Percentiles rank a stretch among this genome's conserved stretches.
Conservation (phyloP, 1,284 basidiomycete genomes). For the Rhodotorula mucilaginosa region DNA sequence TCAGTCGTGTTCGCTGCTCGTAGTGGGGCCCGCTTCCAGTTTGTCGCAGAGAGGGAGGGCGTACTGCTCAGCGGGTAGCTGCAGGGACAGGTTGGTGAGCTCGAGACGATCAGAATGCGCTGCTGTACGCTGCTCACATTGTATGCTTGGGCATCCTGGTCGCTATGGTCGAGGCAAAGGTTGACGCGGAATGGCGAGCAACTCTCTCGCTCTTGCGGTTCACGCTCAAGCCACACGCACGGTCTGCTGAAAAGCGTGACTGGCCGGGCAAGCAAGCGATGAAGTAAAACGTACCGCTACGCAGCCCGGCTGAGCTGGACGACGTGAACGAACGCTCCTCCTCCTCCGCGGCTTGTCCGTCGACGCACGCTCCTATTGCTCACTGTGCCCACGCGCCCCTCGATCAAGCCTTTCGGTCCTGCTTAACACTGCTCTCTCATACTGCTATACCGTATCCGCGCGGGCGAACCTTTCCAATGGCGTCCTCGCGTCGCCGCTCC, state of each 20-base stretch:
- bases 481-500: no score
- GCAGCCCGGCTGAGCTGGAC: no score
- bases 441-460: no score
- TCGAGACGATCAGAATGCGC: background rate
- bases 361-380: no score
- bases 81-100: background rate
- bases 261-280: no score
- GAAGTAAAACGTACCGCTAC: no score
- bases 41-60: background rate
- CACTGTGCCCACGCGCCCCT: no score
- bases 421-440: no score
- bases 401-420: no score
- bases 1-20: background rate
- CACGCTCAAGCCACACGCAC: background rate
- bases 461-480: no score
- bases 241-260: background rate
- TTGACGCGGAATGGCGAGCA: background rate
- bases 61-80: constrained; percentile 33
- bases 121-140: background rate
- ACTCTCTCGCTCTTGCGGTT: background rate
- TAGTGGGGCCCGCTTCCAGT: constrained; percentile 15
- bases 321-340: no score
- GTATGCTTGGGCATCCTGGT: constrained; percentile 18
- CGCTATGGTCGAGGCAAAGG: background rate
- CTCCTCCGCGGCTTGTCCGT: background rate